Evolutionary conservation across 2,329 filamentous ascomycete genomes (phyloP), one percentile per base, ranked within the genome.

Genomic region (Phaeophleospora eucalypticola): DNA sequence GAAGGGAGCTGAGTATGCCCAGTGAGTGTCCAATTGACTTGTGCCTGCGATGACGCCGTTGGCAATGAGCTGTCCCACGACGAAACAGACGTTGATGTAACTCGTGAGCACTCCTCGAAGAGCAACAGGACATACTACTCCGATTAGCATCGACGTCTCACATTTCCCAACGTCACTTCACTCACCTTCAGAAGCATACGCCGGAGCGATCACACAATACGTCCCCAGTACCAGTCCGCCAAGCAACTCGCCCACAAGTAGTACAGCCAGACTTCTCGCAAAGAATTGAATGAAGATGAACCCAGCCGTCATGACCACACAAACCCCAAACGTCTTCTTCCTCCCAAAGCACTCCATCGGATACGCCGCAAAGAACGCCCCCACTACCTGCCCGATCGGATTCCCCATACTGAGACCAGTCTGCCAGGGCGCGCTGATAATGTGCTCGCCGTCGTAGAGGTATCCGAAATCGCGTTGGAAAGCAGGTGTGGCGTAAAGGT

Each of bases 241-340:
- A 0, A 84, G 68, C 2, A 85, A 67, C 68, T 84, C 79, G 20
- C 80, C 78, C 2, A 77, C 77, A n/a, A 82, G 73, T 2, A 84
- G 68, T 10, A 77, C 74, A 6, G 71, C 58, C 10, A 82, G 69
- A 1, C 74, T 77, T 2, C 74, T 72, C 10, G 79, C 78, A 56
- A 82, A 83, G 68, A 83, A 82, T 53, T 82, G 79, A 45, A 83
- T 75, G 60, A 82, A 83, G 47, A 83, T 74, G 34, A 82, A 74
- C 1, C 66, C 71, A 10, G 72, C 71, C 2, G 76, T 78, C 2
- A 62, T 27, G 20, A 63, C 46, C 4, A 63, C 57, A 34, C 63
- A 64, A 4, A 48, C 56, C 0, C 56, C 58, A 33, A 66, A 63
- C 1, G 62, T 65, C 47, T 53, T 52, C 51, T 64, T 64, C 8